Evolutionary conservation across 805 yeast species (phyloP).

Genomic region (Starmerella sp.): DNA sequence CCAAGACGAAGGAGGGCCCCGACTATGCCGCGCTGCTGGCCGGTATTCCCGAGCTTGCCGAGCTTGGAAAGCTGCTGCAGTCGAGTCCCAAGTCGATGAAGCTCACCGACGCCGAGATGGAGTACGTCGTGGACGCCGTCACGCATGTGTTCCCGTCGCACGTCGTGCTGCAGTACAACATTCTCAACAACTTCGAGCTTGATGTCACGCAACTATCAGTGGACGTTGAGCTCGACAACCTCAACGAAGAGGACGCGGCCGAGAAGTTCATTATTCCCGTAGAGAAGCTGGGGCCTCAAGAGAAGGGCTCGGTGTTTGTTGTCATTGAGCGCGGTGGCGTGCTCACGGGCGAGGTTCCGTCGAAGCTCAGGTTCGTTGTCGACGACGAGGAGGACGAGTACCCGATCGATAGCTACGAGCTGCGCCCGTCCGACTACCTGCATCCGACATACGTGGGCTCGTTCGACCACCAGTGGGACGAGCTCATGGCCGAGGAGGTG

Average conservation of each 20-base stretch:
- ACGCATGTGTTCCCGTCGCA: slow-evolving; percentile 70
- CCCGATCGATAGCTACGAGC: slow-evolving; percentile 67
- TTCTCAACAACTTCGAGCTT: slow-evolving; percentile 75
- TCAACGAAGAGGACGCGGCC: slow-evolving; percentile 46
- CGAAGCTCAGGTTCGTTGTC: slow-evolving; percentile 59
- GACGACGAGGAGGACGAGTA: slow-evolving; percentile 92
- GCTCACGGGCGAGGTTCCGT: slow-evolving; percentile 40
- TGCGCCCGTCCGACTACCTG: slow-evolving; percentile 73
- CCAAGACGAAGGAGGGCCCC: background rate
- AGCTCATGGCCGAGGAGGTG: slow-evolving; percentile 46
- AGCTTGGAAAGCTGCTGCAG: slow-evolving; percentile 65
- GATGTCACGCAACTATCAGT: slow-evolving; percentile 65
- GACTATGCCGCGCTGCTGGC: slow-evolving; percentile 54
- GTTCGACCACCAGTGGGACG: slow-evolving; percentile 26
- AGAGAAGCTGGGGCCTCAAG: slow-evolving; percentile 58
- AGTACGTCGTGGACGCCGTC: slow-evolving; percentile 73
- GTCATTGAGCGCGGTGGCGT: slow-evolving; percentile 53
- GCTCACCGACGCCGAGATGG: slow-evolving; percentile 86
- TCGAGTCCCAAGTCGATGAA: slow-evolving; percentile 48
- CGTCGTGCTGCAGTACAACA: slow-evolving; percentile 68
- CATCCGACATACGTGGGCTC: slow-evolving; percentile 66
- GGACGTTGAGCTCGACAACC: slow-evolving; percentile 28
- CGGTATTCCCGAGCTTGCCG: slow-evolving; percentile 58
- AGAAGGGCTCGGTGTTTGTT: slow-evolving; percentile 65
- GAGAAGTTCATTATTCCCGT: slow-evolving; percentile 64